phyloP scores from a whole-genome alignment of 208 protist genomes.

The Leptomonas seymouri region DNA sequence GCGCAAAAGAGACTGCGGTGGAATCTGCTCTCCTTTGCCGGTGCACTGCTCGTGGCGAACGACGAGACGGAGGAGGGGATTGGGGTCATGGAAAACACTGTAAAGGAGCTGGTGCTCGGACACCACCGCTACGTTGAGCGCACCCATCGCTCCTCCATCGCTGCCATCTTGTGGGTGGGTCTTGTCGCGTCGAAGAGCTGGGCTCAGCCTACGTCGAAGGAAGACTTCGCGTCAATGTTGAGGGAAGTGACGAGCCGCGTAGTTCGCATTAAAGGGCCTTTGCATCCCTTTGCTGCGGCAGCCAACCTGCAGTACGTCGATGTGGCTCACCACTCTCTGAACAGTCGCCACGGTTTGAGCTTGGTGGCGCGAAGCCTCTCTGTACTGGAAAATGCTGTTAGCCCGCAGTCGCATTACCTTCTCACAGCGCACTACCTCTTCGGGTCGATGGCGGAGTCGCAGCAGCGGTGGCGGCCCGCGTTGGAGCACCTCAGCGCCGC shows the following conservation, averaged over 20 bases:
- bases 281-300: slow-evolving; percentile 49
- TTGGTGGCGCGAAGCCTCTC: slow-evolving; percentile 37
- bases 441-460: slow-evolving; percentile 26
- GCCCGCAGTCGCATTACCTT: slow-evolving; percentile 35
- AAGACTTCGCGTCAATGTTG: slow-evolving; percentile 37
- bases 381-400: slow-evolving; percentile 34
- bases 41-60: slow-evolving; percentile 39
- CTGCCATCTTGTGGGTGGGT: slow-evolving; percentile 44
- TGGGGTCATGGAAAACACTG: slow-evolving; percentile 37
- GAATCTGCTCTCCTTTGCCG: slow-evolving; percentile 51
- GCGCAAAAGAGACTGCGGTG: slow-evolving; percentile 50
- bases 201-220: slow-evolving; percentile 31
- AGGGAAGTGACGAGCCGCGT: slow-evolving; percentile 40
- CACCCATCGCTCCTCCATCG: slow-evolving; percentile 39
- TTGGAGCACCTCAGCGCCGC: slow-evolving; percentile 64
- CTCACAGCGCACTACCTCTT: slow-evolving; percentile 35
- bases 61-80: slow-evolving; percentile 38
- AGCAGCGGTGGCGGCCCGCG: slow-evolving; percentile 47
- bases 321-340: slow-evolving; percentile 16
- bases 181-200: slow-evolving; percentile 40
- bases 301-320: slow-evolving; percentile 46
- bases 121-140: slow-evolving; percentile 47
- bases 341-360: slow-evolving; percentile 36
- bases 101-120: slow-evolving; percentile 56
- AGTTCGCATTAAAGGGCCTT: slow-evolving; percentile 37